phyloP scores from a whole-genome alignment of 106 monocot genomes.

The Allium fistulosum region DNA sequence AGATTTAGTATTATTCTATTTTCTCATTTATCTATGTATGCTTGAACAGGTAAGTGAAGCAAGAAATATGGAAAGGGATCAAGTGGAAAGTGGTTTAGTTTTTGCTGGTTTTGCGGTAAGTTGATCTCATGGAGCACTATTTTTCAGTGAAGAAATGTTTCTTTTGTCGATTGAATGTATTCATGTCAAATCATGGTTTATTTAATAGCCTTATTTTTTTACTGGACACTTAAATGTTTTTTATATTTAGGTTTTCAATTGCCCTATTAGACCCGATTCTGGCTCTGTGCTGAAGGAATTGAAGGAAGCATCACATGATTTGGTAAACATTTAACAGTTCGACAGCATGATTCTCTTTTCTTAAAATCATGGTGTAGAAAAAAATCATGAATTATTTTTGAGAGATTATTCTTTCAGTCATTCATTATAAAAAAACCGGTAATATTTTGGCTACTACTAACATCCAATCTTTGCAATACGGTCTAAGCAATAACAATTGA shows the following conservation, averaged over 20 bases:
- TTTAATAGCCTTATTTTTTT: not conserved
- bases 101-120: constrained; percentile 29
- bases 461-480: too few relatives aligned
- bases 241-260: constrained; percentile 64
- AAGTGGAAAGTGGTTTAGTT: constrained; percentile 21
- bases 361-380: too few relatives aligned
- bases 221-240: not conserved
- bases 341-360: too few relatives aligned
- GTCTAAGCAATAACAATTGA: too few relatives aligned
- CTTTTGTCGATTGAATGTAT: not conserved
- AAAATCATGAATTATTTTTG: too few relatives aligned
- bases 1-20: not conserved
- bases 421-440: too few relatives aligned
- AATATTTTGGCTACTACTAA: too few relatives aligned
- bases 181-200: not conserved
- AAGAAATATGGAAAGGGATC: constrained; percentile 22
- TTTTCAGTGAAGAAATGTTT: not conserved
- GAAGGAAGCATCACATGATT: constrained; percentile 64
- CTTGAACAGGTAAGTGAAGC: constrained; percentile 23
- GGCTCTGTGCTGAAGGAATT: constrained; percentile 51
- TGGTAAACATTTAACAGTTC: constrained; percentile 25
- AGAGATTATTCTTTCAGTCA: too few relatives aligned
- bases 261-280: constrained; percentile 75
- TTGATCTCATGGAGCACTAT: not conserved
- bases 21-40: not conserved